Percentiles rank a stretch among this genome's conserved stretches.
phyloP scores from a whole-genome alignment of 108 stramenopile species.

The Fragilaria crotonensis region DNA sequence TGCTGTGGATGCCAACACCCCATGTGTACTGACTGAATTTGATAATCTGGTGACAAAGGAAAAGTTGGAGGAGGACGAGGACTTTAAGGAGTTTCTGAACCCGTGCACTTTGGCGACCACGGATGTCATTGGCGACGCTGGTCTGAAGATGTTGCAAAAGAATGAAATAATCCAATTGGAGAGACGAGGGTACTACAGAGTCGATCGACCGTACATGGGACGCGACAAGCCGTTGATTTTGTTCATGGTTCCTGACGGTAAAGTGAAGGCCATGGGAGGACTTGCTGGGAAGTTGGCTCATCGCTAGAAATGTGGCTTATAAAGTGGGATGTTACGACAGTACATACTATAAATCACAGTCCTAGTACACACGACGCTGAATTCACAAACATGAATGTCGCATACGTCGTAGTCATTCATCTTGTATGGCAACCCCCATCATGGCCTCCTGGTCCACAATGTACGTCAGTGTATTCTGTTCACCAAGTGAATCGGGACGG shows the following conservation, averaged over 20 bases:
- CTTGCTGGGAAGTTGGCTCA: constrained; percentile 82
- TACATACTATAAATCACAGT: too few relatives aligned
- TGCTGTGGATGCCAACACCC: constrained; percentile 31
- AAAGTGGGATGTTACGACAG: too few relatives aligned
- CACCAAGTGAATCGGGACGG: constrained; percentile 22
- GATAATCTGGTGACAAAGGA: constrained; percentile 96
- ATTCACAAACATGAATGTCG: too few relatives aligned
- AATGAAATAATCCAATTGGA: constrained; percentile 96
- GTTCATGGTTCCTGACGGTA: constrained; percentile 97
- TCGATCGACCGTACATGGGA: constrained; percentile 79
- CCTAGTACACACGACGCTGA: too few relatives aligned
- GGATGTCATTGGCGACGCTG: constrained; percentile 74
- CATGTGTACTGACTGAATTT: constrained; percentile 84
- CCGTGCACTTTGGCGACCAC: constrained; percentile 78
- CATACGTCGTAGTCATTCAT: too few relatives aligned
- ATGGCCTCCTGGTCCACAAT: constrained; percentile 72
- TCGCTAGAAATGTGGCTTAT: too few relatives aligned
- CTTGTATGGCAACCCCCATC: too few relatives aligned
- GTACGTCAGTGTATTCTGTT: constrained; percentile 43
- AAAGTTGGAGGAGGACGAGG: constrained; percentile 92
- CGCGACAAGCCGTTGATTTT: constrained; percentile 80
- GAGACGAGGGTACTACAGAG: constrained; percentile 95
- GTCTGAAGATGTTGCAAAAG: constrained; percentile 65
- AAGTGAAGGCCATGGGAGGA: constrained; percentile 94
- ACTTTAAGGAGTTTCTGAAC: constrained; percentile 93